A percentile compares a stretch with the other conserved stretches of the same genome.
phyloP scores from a whole-genome alignment of 2,329 filamentous ascomycete species.

The Endothia cerciana region DNA sequence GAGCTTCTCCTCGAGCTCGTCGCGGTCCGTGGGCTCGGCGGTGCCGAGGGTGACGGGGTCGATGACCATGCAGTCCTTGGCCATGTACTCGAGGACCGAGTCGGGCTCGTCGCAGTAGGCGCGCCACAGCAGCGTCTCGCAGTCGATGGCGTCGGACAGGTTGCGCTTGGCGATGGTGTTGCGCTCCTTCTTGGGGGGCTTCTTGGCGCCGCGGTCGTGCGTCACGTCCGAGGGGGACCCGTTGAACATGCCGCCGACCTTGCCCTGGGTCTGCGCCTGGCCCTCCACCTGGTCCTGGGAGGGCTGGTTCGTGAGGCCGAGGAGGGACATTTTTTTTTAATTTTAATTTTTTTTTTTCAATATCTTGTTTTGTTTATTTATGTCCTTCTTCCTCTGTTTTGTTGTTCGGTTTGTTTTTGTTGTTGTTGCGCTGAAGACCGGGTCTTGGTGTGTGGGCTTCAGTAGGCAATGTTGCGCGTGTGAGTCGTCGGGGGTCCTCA shows the following conservation, averaged over 20 bases:
- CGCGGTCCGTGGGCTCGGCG: constrained; percentile 34
- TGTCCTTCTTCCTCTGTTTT: neutral
- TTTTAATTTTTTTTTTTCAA: neutral
- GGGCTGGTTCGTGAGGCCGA: constrained; percentile 2
- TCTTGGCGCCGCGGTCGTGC: constrained; percentile 33
- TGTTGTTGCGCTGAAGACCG: neutral
- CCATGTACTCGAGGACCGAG: constrained; percentile 42
- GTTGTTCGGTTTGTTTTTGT: neutral
- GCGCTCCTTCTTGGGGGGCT: constrained; percentile 35
- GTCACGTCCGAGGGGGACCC: constrained; percentile 28
- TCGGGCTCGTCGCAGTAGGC: constrained; percentile 43
- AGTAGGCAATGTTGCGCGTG: neutral
- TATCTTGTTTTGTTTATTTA: neutral
- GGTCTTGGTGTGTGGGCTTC: neutral
- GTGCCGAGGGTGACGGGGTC: constrained; percentile 40
- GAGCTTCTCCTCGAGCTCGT: constrained; percentile 38
- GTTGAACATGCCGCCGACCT: constrained; percentile 23
- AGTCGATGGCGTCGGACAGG: constrained; percentile 41
- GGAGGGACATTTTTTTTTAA: neutral
- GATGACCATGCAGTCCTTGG: constrained; percentile 44
- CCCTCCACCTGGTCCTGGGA: neutral
- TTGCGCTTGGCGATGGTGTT: constrained; percentile 46
- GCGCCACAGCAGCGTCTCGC: constrained; percentile 45
- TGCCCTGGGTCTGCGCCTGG: constrained; percentile 15
- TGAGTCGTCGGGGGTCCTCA: neutral